Conservation (phyloP, 2,329 filamentous ascomycete genomes). For the Chlorencoelia australis region DNA sequence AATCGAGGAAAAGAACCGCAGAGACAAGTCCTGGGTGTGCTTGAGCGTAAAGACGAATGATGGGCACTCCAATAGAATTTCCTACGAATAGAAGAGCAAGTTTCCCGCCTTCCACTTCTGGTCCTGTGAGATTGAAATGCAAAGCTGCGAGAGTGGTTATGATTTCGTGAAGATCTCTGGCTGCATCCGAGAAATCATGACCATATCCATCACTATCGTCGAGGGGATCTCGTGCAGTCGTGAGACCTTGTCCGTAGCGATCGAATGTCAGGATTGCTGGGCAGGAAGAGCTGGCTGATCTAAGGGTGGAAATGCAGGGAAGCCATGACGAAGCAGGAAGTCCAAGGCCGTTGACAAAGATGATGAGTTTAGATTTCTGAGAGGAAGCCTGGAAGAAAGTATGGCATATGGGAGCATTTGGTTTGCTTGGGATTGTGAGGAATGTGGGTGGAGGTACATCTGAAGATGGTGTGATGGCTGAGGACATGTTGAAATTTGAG, state of each 20-base stretch:
- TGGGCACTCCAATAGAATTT: conserved; percentile 25
- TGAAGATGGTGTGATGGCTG: background rate
- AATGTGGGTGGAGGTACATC: conserved; percentile 3
- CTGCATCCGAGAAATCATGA: conserved; percentile 23
- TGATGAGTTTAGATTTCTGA: conserved; percentile 15
- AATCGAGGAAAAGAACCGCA: conserved; percentile 27
- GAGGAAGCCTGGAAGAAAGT: conserved; percentile 16
- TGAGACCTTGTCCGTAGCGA: conserved; percentile 22
- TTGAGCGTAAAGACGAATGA: conserved; percentile 26
- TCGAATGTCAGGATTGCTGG: conserved; percentile 28
- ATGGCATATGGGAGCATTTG: conserved; percentile 23
- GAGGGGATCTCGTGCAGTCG: conserved; percentile 18
- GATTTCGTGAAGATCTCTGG: conserved; percentile 24
- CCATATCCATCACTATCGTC: conserved; percentile 21
- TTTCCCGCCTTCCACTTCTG: conserved; percentile 8
- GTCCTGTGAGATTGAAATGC: conserved; percentile 6
- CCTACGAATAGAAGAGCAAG: conserved; percentile 21
- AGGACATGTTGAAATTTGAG: no score
- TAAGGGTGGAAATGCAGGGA: conserved; percentile 20
- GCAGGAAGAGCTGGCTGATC: conserved; percentile 9
- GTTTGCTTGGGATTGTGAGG: conserved; percentile 24
- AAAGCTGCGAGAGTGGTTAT: conserved; percentile 14
- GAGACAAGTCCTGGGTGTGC: conserved; percentile 20
- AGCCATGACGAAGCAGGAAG: conserved; percentile 24
- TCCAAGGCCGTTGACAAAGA: conserved; percentile 27